These are phyloP conservation scores for Cyanodermella asteris DNA, from an alignment of 2,329 filamentous ascomycete species.

Conservation along the genomic window DNA sequence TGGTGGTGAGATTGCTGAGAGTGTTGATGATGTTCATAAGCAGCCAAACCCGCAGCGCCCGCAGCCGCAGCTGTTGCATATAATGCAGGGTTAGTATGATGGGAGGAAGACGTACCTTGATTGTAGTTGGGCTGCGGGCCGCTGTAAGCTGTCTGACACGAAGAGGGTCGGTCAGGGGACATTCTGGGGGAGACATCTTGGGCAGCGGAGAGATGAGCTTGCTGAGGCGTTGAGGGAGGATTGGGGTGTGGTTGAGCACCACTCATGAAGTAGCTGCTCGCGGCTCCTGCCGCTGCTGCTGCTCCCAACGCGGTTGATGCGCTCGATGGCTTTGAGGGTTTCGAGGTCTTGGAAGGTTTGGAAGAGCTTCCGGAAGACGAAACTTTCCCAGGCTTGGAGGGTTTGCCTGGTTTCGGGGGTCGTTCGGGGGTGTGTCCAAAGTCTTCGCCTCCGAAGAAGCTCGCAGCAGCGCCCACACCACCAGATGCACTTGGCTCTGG, in stretches of 20 bases:
- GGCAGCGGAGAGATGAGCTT: constrained; percentile 10
- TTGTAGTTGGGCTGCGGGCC: no score
- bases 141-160: no score
- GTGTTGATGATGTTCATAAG: constrained; percentile 20
- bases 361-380: constrained; percentile 14
- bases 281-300: constrained; percentile 19
- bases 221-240: constrained; percentile 13
- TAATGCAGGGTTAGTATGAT: constrained; percentile 20
- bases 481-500: constrained; percentile 34
- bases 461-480: constrained; percentile 30
- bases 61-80: constrained; percentile 24
- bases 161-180: constrained; percentile 9
- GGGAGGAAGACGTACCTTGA: constrained; percentile 21
- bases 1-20: constrained; percentile 5
- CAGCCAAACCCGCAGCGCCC: constrained; percentile 21
- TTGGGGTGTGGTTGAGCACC: no score
- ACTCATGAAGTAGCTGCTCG: constrained; percentile 19
- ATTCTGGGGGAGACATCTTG: constrained; percentile 1
- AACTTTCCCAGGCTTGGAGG: constrained; percentile 12
- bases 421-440: constrained; percentile 5
- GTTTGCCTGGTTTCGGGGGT: constrained; percentile 9
- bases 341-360: constrained; percentile 13
- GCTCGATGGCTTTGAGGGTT: no score
- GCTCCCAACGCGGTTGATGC: constrained; percentile 15
- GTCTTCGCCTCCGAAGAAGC: constrained; percentile 21